phyloP scores from a whole-genome alignment of 768 basidiomycete species.

The Leucocoprinus leucothites region DNA sequence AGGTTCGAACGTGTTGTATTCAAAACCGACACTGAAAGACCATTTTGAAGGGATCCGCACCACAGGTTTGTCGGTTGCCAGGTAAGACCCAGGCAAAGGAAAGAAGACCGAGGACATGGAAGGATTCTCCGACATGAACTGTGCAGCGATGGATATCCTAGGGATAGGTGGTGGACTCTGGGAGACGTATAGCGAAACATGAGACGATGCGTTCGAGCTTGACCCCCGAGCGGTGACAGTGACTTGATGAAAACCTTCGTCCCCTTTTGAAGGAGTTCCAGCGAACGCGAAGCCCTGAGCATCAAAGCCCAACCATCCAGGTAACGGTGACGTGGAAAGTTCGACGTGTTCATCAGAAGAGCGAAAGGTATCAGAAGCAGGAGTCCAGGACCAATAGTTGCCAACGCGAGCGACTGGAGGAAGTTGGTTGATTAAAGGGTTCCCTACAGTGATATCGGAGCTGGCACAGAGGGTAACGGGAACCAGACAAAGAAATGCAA shows the following conservation, averaged over 20 bases:
- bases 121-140: slow-evolving; percentile 57
- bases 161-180: slow-evolving; percentile 50
- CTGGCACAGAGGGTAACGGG: slow-evolving; percentile 31
- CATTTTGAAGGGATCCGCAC: slow-evolving; percentile 76
- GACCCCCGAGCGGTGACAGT: slow-evolving; percentile 61
- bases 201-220: slow-evolving; percentile 47
- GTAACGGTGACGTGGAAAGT: slow-evolving; percentile 58
- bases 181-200: slow-evolving; percentile 57
- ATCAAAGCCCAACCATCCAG: slow-evolving; percentile 79
- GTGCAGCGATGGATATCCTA: slow-evolving; percentile 48
- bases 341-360: slow-evolving; percentile 37
- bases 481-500: slow-evolving; percentile 31
- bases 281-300: slow-evolving; percentile 52
- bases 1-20: slow-evolving; percentile 56
- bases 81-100: slow-evolving; percentile 56
- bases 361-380: slow-evolving; percentile 64
- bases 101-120: slow-evolving; percentile 77
- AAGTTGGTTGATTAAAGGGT: slow-evolving; percentile 68
- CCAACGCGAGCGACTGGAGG: slow-evolving; percentile 74
- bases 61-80: slow-evolving; percentile 46
- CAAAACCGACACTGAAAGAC: slow-evolving; percentile 90
- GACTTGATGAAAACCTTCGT: slow-evolving; percentile 62
- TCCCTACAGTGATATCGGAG: slow-evolving; percentile 49
- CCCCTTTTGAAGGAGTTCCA: slow-evolving; percentile 62
- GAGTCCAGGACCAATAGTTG: slow-evolving; percentile 65